phyloP scores from a whole-genome alignment of 192 early-diverging fungal species.

The Entomortierella parvispora region DNA sequence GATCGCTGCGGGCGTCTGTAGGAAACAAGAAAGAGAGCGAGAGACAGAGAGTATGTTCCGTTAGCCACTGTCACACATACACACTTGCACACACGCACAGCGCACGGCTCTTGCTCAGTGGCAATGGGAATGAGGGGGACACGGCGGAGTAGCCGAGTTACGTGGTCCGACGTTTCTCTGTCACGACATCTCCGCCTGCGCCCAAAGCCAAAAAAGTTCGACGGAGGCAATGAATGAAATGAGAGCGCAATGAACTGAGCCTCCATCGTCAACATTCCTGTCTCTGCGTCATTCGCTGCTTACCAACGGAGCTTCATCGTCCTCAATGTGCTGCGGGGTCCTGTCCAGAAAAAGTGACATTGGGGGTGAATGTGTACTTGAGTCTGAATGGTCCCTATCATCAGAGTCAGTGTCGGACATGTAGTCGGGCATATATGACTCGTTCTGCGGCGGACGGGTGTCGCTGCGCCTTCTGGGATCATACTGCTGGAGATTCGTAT shows the following conservation, averaged over 20 bases:
- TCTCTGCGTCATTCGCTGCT: too few relatives aligned
- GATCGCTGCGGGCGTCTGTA: constrained; percentile 63
- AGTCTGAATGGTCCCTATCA: constrained; percentile 30
- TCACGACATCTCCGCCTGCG: background rate
- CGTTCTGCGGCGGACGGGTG: constrained; percentile 3
- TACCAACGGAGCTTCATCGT: constrained; percentile 28
- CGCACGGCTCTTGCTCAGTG: too few relatives aligned
- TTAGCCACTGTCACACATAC: too few relatives aligned
- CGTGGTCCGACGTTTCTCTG: background rate
- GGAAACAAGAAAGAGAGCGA: constrained; percentile 4
- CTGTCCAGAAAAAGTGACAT: constrained; percentile 50
- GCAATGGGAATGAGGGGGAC: too few relatives aligned
- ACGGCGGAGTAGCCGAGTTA: too few relatives aligned
- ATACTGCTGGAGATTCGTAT: background rate
- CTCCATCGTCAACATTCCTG: constrained; percentile 6
- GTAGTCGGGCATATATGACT: constrained; percentile 37
- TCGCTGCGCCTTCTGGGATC: too few relatives aligned
- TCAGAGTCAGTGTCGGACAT: constrained; percentile 21
- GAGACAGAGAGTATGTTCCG: background rate
- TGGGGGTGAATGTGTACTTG: constrained; percentile 42
- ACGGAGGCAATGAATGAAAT: too few relatives aligned
- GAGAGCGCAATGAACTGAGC: background rate
- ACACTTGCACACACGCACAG: too few relatives aligned
- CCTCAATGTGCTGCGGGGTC: constrained; percentile 13
- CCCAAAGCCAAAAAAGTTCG: background rate